Evolutionary conservation across 352 stramenopile genomes (phyloP).

Genomic region (Peronosclerospora sorghi): DNA sequence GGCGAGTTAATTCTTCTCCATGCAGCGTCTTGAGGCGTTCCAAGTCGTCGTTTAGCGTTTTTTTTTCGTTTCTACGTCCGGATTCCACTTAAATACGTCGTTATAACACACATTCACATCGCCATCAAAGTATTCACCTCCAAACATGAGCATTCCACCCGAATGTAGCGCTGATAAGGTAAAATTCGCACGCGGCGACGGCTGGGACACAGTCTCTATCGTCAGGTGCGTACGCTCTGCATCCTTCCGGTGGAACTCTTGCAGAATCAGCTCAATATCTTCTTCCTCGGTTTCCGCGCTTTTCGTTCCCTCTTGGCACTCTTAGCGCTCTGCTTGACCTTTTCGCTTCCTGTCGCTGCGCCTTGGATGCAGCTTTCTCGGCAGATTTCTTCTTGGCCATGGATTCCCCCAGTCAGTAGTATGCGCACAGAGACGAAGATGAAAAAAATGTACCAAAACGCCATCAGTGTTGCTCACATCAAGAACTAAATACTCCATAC

Average conservation of each 20-base stretch:
- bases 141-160: too few relatives aligned
- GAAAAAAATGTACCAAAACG: too few relatives aligned
- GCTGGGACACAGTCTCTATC: slow-evolving; percentile 40
- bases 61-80: slow-evolving; percentile 32
- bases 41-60: slow-evolving; percentile 9
- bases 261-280: slow-evolving; percentile 69
- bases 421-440: too few relatives aligned
- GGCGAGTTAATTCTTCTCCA: slow-evolving; percentile 87
- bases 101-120: slow-evolving; percentile 96
- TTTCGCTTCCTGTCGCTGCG: slow-evolving; percentile 65
- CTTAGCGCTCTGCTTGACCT: slow-evolving; percentile 71
- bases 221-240: too few relatives aligned
- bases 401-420: too few relatives aligned
- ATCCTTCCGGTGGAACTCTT: slow-evolving; percentile 74
- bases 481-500: too few relatives aligned
- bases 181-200: slow-evolving; percentile 67
- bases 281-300: slow-evolving; percentile 60
- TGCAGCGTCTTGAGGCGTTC: slow-evolving; percentile 24
- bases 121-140: too few relatives aligned
- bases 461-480: too few relatives aligned
- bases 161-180: too few relatives aligned
- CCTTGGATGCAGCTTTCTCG: slow-evolving; percentile 56
- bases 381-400: too few relatives aligned
- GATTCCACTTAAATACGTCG: slow-evolving; percentile 91
- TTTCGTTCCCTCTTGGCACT: too few relatives aligned